Base-by-base conservation (phyloP, 257 asterid genomes). In the Solanum arcanum region DNA sequence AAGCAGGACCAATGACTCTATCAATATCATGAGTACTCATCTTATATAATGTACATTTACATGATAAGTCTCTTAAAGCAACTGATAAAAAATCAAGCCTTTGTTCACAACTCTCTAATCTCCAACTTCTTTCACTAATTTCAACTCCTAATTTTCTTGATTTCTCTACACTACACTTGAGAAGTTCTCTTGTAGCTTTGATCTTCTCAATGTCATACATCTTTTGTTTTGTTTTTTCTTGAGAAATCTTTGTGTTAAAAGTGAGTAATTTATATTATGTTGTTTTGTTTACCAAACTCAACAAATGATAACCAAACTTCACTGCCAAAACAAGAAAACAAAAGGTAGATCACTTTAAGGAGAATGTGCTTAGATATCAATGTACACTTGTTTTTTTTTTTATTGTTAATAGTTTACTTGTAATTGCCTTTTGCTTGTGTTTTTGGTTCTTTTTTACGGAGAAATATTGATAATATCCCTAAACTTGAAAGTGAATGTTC, bases 291-390 rank as follows among this genome's bases (percentile, higher is more conserved):
- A 91, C 98, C 94, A 89, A 89, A 91, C 93, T 86, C 88, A 92
- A 90, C 91, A 85, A 92, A 88, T 87, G 42, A 59, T 83, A 89
- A 94, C 99, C 97, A 91, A 93, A 94, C 98, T 87, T 93, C 56
- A 91, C 95, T 90, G 93, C 88, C 86, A 91, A 91, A 93, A 89
- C 94, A 90, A 93, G 90, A 89, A 47, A 87, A 41, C 68, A 27
- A 56, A 81, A 81, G 69, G 85, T 47, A 49, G 44, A 81, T 84
- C 91, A 44, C 82, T 88, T 78, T 78, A 87, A 49, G 77, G 89
- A 87, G 27, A 80, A 87, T 47, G 80, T 86, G 86, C 77, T 87
- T 68, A 88, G 88, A 52, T 44, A 37, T 89, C 72, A 29, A 75
- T 12, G 35, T 88, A 27, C 7, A 68, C 47, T 46, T 73, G 10